Percentiles rank a stretch among this genome's conserved stretches.
Evolutionary conservation across 257 asterid genomes (phyloP).

Genomic region (Rubia yunnanensis): DNA sequence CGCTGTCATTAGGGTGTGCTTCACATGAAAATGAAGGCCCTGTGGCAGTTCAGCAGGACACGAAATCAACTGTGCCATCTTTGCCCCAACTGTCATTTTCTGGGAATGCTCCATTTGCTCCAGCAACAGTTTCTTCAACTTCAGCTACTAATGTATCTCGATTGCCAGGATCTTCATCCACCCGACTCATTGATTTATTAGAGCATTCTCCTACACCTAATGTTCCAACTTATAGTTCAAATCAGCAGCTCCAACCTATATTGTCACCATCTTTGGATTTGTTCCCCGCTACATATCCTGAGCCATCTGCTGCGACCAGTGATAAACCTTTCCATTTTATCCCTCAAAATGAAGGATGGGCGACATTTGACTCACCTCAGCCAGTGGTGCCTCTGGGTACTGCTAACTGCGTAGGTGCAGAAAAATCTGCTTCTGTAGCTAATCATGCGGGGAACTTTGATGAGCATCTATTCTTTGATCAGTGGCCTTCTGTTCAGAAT

Average conservation of each 20-base stretch:
- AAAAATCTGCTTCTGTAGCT: slow-evolving; percentile 35
- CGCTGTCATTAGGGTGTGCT: slow-evolving; percentile 29
- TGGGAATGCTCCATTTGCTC: slow-evolving; percentile 32
- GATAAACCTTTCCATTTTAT: slow-evolving; percentile 12
- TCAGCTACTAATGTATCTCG: slow-evolving; percentile 26
- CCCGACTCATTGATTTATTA: slow-evolving; percentile 28
- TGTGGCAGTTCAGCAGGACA: slow-evolving; percentile 22
- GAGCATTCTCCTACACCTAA: slow-evolving; percentile 34
- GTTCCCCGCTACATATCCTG: slow-evolving; percentile 34
- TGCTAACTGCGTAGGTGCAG: slow-evolving; percentile 25
- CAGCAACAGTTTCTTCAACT: slow-evolving; percentile 26
- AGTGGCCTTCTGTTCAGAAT: slow-evolving; percentile 21
- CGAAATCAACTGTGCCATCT: slow-evolving; percentile 25
- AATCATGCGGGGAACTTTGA: slow-evolving; percentile 23
- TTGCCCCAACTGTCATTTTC: slow-evolving; percentile 20
- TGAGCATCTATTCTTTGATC: slow-evolving; percentile 24
- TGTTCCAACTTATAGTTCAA: slow-evolving; percentile 28
- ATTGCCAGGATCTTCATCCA: slow-evolving; percentile 29
- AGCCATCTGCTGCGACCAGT: slow-evolving; percentile 28
- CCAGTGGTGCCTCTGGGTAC: slow-evolving; percentile 25
- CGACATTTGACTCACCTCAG: slow-evolving; percentile 42
- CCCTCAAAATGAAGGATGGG: slow-evolving; percentile 43
- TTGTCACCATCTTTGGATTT: slow-evolving; percentile 38
- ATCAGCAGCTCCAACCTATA: slow-evolving; percentile 29
- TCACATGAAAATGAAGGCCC: slow-evolving; percentile 33